These are phyloP conservation scores for Trichomonas vaginalis DNA, from an alignment of 208 protist species.

Conservation along the genomic window DNA sequence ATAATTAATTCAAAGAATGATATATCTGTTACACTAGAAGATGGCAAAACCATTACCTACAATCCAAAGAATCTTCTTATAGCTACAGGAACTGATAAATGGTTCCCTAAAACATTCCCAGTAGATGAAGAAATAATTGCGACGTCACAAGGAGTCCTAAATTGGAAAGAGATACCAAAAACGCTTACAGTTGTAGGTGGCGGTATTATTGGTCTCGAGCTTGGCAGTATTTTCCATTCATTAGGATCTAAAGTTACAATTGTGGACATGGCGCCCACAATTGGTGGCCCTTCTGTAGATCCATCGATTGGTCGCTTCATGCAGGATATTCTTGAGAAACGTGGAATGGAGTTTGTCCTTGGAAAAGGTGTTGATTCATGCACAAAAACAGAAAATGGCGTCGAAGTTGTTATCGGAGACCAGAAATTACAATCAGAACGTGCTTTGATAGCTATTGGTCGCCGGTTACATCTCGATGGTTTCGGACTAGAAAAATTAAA, in stretches of 20 bases:
- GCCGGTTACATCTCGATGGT: conserved; percentile 71
- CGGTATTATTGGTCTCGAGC: conserved; percentile 77
- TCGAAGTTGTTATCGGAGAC: conserved; percentile 62
- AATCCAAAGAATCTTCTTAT: conserved; percentile 86
- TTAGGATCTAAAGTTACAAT: conserved; percentile 84
- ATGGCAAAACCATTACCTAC: conserved; percentile 59
- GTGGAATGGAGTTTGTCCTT: not conserved
- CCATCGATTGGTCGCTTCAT: conserved; percentile 41
- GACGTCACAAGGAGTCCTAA: conserved; percentile 87
- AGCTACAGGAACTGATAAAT: conserved; percentile 87
- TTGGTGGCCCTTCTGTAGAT: conserved; percentile 26
- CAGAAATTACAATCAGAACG: conserved; percentile 56
- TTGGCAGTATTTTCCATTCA: conserved; percentile 86
- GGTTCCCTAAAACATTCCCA: conserved; percentile 55
- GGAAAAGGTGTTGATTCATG: conserved; percentile 30
- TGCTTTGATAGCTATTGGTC: conserved; percentile 81
- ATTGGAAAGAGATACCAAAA: conserved; percentile 75
- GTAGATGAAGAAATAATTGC: conserved; percentile 90
- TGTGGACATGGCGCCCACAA: conserved; percentile 76
- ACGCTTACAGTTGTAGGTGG: conserved; percentile 90
- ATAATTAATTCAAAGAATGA: conserved; percentile 44
- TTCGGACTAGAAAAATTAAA: conserved; percentile 69
- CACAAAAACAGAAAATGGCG: conserved; percentile 46
- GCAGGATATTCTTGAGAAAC: conserved; percentile 11
- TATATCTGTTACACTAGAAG: conserved; percentile 41